Base-by-base conservation (phyloP, 2,329 filamentous ascomycete species). In the Phaeosphaeria sp. region DNA sequence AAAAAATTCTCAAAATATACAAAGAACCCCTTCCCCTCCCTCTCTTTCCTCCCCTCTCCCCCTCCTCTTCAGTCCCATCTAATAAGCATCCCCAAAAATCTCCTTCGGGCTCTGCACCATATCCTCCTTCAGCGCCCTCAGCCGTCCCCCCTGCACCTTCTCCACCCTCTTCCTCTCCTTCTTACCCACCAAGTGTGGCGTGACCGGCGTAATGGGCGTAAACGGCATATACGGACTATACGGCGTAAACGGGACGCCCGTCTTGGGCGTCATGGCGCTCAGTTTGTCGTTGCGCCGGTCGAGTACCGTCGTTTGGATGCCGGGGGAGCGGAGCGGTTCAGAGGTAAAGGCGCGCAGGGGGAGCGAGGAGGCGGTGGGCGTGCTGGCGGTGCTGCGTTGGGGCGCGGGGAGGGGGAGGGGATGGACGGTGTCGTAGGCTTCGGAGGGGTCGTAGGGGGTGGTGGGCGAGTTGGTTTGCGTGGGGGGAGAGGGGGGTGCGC, bases 171-270 rank as follows among this genome's bases (percentile, higher is more conserved):
- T 92, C 25, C 90, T 80, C 71, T 93, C 90, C 60, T 86, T 85
- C 75, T 83, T 87, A 22, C 87, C 91, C 17, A 91, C 87, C 47
- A 94, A 78, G 20, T 86, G 87, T n/a, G 91, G 90, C 27, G 91
- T 93, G 49, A 93, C 86, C 1, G 91, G 91, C 50, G 92, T 84
- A 48, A 91, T 82, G 1, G 91, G 90, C 6, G 89, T 90, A 72
- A 89, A 91, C 0, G 91, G 91, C 80, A 93, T 91, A 66, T 93
- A 94, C 0, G 91, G 90, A 54, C 86, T 87, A 75, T 93, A 93
- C 1, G 91, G 91, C 21, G 90, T 91, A 2, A 87, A 89, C 46
- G 84, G 85, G 22, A 86, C 80, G 1, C 84, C 86, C 0, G 82
- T 83, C 20, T 78, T 76, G 0, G 88, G 87, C 2, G 86, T 86